Base-by-base conservation (phyloP, 23 red algal genomes). In the Agarophyton chilense region DNA sequence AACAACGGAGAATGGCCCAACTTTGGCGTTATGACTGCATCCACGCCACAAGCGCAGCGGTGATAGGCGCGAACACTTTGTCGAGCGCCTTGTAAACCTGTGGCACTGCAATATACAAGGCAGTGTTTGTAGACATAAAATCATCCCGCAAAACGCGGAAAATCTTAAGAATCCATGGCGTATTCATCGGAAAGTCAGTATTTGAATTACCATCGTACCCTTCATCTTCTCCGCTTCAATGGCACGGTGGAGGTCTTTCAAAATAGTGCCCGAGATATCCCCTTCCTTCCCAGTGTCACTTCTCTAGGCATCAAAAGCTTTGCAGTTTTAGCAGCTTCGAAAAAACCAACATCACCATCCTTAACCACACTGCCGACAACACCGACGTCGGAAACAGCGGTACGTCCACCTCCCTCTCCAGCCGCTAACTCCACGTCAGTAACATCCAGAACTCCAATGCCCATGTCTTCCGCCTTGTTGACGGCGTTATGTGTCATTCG, bases 91-190 rank as follows among this genome's bases (percentile, higher is more conserved):
- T 93, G 90, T 93, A 93, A 11, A 93, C 70, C 65, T 93, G 78
- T 9, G 93, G 93, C 39, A 88, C 29, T 3, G 75, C 34, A 50
- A 91, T 64, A 18, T 42, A 53, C 35, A 89, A 21, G 21, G 79
- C 79, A n/a, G 93, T 95, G 68, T 84, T 89, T 54, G 70, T 77
- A 47, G 84, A 90, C 93, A 95, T 90, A 33, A 90, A 77, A n/a
- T 67, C 93, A 50, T 90, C 71, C 2, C 84, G 93, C 56, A 90
- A 10, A 11, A 95, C 51, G 32, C 84, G 93, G 35, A 88, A 87
- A 33, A 84, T 72, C 72, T 90, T 32, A 19, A 95, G 78, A 45
- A 95, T 58, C 76, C 76, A 95, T 24, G 93, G 93, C 11, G 77
- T 88, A 52, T 95, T 91, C 39, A 95, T 66, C 18, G 93, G 83